Conservation (phyloP, 345 rosid genomes). For the sweet orange (Citrus sinensis) region DVS_A1.0 CM039163.1:45002001-45002500, state of each 20-base stretch:
- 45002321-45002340: conserved; percentile 2
- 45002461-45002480: no score
- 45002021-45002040: background rate
- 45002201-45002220: conserved; percentile 22
- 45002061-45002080: background rate
- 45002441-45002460: no score
- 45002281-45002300: background rate
- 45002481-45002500: background rate
- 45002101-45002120: background rate
- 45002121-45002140: background rate
- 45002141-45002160: background rate
- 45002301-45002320: conserved; percentile 22
- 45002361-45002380: background rate
- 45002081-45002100: background rate
- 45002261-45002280: background rate
- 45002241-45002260: conserved; percentile 16
- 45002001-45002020: background rate
- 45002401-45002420: background rate
- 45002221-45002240: conserved; percentile 21
- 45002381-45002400: background rate
- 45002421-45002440: no score
- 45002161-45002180: background rate
- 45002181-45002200: conserved; percentile 27
- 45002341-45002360: background rate
- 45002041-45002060: background rate